Percentiles rank a stretch among this genome's conserved stretches.
These are phyloP conservation scores for Apiospora saccharicola DNA, from an alignment of 2,329 filamentous ascomycete genomes.

Conservation along the genomic window DNA sequence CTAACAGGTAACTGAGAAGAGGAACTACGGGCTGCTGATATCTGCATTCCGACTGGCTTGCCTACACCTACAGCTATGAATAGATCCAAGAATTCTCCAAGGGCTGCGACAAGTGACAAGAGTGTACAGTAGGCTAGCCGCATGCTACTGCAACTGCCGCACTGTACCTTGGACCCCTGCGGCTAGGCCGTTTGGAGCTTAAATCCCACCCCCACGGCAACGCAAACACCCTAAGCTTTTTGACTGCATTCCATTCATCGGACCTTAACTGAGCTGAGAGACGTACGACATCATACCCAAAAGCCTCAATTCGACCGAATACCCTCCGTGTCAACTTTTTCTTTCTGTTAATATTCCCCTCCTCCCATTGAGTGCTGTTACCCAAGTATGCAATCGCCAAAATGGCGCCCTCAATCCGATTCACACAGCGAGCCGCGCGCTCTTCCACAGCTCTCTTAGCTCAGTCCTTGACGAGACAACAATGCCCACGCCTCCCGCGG, in stretches of 20 bases:
- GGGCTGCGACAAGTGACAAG: neutral
- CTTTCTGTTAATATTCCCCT: neutral
- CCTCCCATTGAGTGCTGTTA: slow-evolving; percentile 6
- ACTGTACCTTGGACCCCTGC: slow-evolving; percentile 7
- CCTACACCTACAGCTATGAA: neutral
- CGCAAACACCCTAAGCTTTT: slow-evolving; percentile 18
- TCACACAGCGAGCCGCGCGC: slow-evolving; percentile 23
- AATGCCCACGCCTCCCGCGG: neutral
- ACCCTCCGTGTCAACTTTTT: neutral
- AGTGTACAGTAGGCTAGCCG: neutral
- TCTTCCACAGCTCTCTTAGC: slow-evolving; percentile 1
- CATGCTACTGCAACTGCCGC: neutral
- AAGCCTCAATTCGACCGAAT: neutral
- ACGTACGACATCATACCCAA: slow-evolving; percentile 21
- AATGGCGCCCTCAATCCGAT: slow-evolving; percentile 21
- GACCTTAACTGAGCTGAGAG: slow-evolving; percentile 16
- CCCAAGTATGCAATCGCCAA: slow-evolving; percentile 20
- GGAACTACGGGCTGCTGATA: neutral
- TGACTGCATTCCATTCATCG: slow-evolving; percentile 16
- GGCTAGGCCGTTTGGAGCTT: slow-evolving; percentile 11
- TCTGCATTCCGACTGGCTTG: neutral
- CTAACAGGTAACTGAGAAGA: neutral
- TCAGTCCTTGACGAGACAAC: slow-evolving; percentile 12
- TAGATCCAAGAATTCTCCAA: neutral
- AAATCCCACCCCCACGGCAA: slow-evolving; percentile 1